These are phyloP conservation scores for Atkinsonella hypoxylon DNA, from an alignment of 2,329 filamentous ascomycete species.

Conservation along the genomic window DNA sequence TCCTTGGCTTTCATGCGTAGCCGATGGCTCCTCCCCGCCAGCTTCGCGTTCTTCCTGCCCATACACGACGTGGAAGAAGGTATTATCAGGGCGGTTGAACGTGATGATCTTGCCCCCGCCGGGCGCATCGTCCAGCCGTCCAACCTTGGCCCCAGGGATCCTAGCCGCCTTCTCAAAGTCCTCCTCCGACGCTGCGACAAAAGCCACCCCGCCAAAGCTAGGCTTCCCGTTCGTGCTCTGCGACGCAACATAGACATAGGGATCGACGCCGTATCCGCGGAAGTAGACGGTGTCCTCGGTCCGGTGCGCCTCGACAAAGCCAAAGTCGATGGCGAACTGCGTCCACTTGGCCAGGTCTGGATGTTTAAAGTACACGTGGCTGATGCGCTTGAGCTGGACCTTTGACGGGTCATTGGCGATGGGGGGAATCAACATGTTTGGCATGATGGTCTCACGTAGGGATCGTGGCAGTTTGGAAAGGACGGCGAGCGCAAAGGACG, in stretches of 20 bases:
- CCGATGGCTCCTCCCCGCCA: conserved; percentile 2
- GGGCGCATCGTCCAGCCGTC: conserved; percentile 4
- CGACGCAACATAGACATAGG: not conserved
- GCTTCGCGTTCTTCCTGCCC: conserved; percentile 12
- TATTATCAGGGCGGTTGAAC: conserved; percentile 20
- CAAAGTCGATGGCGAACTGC: not conserved
- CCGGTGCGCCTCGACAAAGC: not conserved
- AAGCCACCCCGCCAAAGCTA: not conserved
- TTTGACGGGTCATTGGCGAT: conserved; percentile 4
- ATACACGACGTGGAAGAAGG: conserved; percentile 15
- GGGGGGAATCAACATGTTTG: conserved; percentile 1
- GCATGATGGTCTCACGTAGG: conserved; percentile 5
- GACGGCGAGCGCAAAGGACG: not conserved
- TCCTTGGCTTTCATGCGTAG: conserved; percentile 3
- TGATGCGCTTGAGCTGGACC: not conserved
- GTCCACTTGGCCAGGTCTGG: not conserved
- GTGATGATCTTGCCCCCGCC: conserved; percentile 27
- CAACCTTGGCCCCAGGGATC: conserved; percentile 3
- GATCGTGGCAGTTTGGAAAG: not conserved
- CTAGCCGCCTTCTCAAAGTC: conserved; percentile 8
- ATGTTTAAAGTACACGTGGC: not conserved
- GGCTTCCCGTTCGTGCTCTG: not conserved
- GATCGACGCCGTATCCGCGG: not conserved
- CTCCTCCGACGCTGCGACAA: conserved; percentile 7
- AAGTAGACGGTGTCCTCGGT: not conserved